Conservation (phyloP, 805 yeast species). For the Nadsonia fulvescens region DNA sequence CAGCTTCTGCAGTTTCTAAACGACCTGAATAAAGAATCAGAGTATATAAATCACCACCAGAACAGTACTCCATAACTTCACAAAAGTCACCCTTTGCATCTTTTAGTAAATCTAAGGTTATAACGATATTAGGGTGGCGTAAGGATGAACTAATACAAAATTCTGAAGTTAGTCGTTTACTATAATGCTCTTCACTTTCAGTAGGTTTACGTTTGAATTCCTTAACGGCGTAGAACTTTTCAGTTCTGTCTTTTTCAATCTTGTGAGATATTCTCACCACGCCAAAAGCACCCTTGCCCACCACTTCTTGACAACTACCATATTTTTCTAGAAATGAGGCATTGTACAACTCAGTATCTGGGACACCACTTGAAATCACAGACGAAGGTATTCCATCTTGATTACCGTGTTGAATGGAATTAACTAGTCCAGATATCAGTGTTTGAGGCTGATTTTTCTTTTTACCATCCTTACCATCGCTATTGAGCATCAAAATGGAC, state of each 20-base stretch:
- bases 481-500: slow-evolving; percentile 3
- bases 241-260: slow-evolving; percentile 21
- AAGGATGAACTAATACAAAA: slow-evolving; percentile 71
- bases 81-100: slow-evolving; percentile 55
- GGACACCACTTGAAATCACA: no score
- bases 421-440: slow-evolving; percentile 5
- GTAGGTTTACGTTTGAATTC: slow-evolving; percentile 46
- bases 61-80: slow-evolving; percentile 91
- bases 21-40: slow-evolving; percentile 34
- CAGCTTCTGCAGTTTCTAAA: slow-evolving; percentile 51
- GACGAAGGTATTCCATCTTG: no score
- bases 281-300: slow-evolving; percentile 90
- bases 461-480: no score
- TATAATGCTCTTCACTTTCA: slow-evolving; percentile 39
- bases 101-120: slow-evolving; percentile 64
- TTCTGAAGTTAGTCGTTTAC: slow-evolving; percentile 69
- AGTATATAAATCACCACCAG: slow-evolving; percentile 65
- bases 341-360: no score
- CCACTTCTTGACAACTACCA: slow-evolving; percentile 86
- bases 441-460: slow-evolving; percentile 4
- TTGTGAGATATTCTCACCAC: slow-evolving; percentile 77
- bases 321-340: slow-evolving; percentile 74
- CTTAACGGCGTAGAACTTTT: slow-evolving; percentile 51
- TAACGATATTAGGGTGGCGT: slow-evolving; percentile 58
- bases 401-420: no score